Evolutionary conservation across 2,329 filamentous ascomycete genomes (phyloP), one percentile per base, ranked within the genome.

Genomic region (Aspergillus felis): DNA sequence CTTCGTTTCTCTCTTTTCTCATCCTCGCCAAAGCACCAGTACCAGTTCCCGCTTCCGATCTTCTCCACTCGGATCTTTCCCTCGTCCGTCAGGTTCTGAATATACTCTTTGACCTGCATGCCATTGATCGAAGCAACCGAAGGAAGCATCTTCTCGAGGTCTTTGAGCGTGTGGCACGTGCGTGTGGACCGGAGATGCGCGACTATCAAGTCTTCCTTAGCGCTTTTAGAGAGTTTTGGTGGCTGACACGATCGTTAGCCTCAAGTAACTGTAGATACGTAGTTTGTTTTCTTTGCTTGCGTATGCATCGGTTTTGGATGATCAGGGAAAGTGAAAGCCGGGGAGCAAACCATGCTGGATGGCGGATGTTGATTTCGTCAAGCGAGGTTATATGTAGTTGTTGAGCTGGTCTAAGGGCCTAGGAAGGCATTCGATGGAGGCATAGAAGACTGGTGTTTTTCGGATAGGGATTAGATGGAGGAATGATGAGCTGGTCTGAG

Each of bases 1-100:
- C 60, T 64, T 51, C 82, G 74, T 56, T 74, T 76, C 20, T 72
- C 69, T 50, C 79, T 80, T 67, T 77, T 81, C 66, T 83, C 83
- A 54, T 87, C 84, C 28, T 80, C 84, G 20, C 74, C 77, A 68
- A 88, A 89, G 61, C 80, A 82, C 87, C 87, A 89, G 74, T 88
- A 89, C 86, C 86, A 89, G 69, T 89, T 89, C 28, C 85, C 86
- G 61, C 80, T 86, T 47, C 86, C 87, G 64, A 89, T 89, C 71
- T 88, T 89, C 74, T 89, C 86, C 28, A 87, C 82, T 20, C 81
- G 80, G 59, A 89, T 82, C 64, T 82, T 80, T 64, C 78, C 79
- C 56, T 89, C 87, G 65, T 88, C 84, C 8, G 78, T 75, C 22
- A 89, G 79, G 4, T 80, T 76, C 68, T 87, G 84, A 20, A 89